Evolutionary conservation across 2,329 filamentous ascomycete species (phyloP).

Genomic region (Cladorrhinum sp.): DNA sequence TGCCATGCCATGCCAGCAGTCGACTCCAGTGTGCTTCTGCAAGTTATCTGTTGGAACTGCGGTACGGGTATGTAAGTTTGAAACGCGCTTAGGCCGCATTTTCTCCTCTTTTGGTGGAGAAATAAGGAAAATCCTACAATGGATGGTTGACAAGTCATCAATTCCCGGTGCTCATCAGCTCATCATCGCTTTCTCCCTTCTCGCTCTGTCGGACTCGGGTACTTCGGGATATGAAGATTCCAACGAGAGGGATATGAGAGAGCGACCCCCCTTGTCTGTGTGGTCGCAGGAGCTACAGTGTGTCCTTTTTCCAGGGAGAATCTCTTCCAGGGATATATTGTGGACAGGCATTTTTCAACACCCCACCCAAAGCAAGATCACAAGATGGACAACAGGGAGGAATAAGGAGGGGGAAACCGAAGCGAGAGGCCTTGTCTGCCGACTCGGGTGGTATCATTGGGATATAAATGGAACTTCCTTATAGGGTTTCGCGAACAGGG

Average conservation of each 20-base stretch:
- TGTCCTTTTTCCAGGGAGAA: background rate
- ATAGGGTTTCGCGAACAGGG: slow-evolving; percentile 10
- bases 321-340: background rate
- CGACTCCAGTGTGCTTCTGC: background rate
- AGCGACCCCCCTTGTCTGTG: background rate
- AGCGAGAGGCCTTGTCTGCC: background rate
- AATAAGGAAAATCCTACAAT: background rate
- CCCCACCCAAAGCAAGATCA: background rate
- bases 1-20: background rate
- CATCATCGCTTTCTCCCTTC: background rate
- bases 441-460: background rate
- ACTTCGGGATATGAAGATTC: background rate
- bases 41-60: background rate
- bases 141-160: background rate
- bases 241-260: background rate
- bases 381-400: background rate
- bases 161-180: background rate
- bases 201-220: background rate
- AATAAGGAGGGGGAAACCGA: background rate
- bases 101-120: background rate
- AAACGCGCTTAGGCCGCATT: slow-evolving; percentile 10
- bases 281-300: background rate
- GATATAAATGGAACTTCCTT: slow-evolving; percentile 14
- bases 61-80: background rate
- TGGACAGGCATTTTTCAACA: background rate